phyloP scores from a whole-genome alignment of 106 monocot species.

The Ottelia alismoides region DNA sequence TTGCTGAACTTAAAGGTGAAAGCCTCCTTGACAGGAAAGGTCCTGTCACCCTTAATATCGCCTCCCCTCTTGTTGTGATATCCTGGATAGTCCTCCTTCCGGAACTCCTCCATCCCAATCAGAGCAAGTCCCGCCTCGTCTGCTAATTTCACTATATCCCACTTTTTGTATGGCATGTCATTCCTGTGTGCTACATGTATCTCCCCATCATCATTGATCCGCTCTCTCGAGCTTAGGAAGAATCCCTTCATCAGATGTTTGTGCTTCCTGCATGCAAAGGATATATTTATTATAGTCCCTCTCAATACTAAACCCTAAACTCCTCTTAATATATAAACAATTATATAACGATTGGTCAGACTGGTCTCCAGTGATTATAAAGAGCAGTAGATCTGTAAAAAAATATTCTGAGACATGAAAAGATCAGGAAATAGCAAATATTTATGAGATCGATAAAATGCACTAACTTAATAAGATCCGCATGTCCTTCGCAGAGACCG shows the following conservation, averaged over 20 bases:
- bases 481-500: background rate
- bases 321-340: background rate
- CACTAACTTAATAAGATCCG: slow-evolving; percentile 5
- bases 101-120: slow-evolving; percentile 6
- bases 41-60: slow-evolving; percentile 12
- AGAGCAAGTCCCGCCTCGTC: slow-evolving; percentile 6
- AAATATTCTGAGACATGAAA: background rate
- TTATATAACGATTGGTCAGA: too few relatives aligned
- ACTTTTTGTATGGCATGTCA: slow-evolving; percentile 6
- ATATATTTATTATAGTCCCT: too few relatives aligned
- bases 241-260: slow-evolving; percentile 4
- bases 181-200: slow-evolving; percentile 8
- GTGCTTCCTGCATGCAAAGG: background rate
- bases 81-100: slow-evolving; percentile 7
- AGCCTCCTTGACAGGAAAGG: slow-evolving; percentile 4
- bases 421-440: background rate
- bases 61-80: slow-evolving; percentile 21
- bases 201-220: slow-evolving; percentile 1
- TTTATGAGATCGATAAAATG: too few relatives aligned
- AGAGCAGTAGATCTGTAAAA: background rate
- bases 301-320: too few relatives aligned
- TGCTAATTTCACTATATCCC: slow-evolving; percentile 9
- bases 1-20: slow-evolving; percentile 17
- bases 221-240: slow-evolving; percentile 6
- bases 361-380: too few relatives aligned